These are phyloP conservation scores for Colletotrichum ledebouriae DNA, from an alignment of 2,329 filamentous ascomycete genomes.

Conservation along the genomic window DNA sequence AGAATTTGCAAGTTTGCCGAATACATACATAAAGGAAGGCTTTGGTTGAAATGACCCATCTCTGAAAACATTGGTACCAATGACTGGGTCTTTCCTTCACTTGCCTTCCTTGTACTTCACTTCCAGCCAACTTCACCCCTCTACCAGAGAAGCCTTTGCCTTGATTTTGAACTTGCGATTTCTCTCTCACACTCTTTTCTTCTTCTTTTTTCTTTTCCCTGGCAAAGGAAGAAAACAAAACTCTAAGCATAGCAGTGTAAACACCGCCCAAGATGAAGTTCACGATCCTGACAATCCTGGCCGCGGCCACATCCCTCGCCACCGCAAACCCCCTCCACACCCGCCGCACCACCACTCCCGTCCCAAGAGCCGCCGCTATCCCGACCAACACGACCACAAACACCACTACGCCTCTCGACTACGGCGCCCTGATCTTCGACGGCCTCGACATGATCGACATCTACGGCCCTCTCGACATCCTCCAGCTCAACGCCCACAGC, in stretches of 20 bases:
- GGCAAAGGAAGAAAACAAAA: neutral
- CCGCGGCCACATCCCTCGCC: neutral
- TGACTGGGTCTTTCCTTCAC: neutral
- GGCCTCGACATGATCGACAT: conserved; percentile 45
- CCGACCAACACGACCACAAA: neutral
- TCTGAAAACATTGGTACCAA: too few species aligned
- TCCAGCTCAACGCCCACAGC: conserved; percentile 42
- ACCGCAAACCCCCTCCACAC: conserved; percentile 4
- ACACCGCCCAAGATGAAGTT: conserved; percentile 11
- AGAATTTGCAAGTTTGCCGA: too few species aligned
- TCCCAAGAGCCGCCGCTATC: neutral
- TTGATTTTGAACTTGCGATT: neutral
- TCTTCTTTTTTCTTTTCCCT: neutral
- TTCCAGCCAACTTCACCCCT: neutral
- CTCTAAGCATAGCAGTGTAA: neutral
- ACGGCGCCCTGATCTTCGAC: conserved; percentile 43
- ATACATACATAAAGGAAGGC: too few species aligned
- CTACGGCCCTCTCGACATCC: conserved; percentile 44
- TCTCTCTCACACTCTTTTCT: neutral
- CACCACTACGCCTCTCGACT: conserved; percentile 32
- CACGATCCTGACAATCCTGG: neutral
- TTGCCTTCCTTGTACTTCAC: neutral
- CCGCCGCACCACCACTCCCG: neutral
- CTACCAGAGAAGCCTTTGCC: neutral
- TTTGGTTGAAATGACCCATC: too few species aligned